phyloP scores from a whole-genome alignment of 495 filamentous ascomycete genomes.

The Staphylotrichum longicolle region DNA sequence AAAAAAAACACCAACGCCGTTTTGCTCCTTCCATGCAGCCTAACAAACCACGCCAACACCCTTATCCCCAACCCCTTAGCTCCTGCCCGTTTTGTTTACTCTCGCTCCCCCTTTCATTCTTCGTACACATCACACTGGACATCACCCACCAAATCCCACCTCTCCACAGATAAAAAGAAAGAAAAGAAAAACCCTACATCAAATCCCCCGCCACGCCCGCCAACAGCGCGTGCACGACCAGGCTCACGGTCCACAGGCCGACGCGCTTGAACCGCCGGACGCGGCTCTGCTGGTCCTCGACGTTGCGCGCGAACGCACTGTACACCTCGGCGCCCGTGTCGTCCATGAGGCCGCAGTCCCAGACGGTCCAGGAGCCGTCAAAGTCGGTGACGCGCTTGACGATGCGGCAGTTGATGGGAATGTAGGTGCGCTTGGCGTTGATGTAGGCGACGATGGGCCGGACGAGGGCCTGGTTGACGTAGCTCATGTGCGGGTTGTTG shows the following conservation, averaged over 20 bases:
- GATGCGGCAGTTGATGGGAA: constrained; percentile 90
- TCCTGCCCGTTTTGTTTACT: constrained; percentile 1
- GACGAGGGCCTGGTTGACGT: constrained; percentile 92
- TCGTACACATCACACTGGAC: constrained; percentile 5
- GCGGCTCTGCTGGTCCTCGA: constrained; percentile 79
- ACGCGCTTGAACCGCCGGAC: constrained; percentile 91
- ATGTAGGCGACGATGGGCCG: constrained; percentile 99
- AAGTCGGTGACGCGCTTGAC: constrained; percentile 86
- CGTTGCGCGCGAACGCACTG: constrained; percentile 83
- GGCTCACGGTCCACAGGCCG: constrained; percentile 88
- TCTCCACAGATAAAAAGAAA: not conserved
- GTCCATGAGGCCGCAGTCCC: constrained; percentile 91
- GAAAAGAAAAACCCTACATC: constrained; percentile 31
- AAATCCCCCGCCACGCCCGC: constrained; percentile 91
- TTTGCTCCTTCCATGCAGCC: constrained; percentile 15
- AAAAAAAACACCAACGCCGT: not conserved
- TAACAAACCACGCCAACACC: not conserved
- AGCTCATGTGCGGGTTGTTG: constrained; percentile 76
- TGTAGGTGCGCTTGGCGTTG: constrained; percentile 88
- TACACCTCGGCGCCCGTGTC: constrained; percentile 94
- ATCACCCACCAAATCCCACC: not conserved
- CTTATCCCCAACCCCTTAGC: not conserved
- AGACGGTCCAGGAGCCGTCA: constrained; percentile 93
- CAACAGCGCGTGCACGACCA: constrained; percentile 90
- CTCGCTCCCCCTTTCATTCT: not conserved